Evolutionary conservation across 2,329 filamentous ascomycete genomes (phyloP).

Genomic region (Scytalidium lignicola): DNA sequence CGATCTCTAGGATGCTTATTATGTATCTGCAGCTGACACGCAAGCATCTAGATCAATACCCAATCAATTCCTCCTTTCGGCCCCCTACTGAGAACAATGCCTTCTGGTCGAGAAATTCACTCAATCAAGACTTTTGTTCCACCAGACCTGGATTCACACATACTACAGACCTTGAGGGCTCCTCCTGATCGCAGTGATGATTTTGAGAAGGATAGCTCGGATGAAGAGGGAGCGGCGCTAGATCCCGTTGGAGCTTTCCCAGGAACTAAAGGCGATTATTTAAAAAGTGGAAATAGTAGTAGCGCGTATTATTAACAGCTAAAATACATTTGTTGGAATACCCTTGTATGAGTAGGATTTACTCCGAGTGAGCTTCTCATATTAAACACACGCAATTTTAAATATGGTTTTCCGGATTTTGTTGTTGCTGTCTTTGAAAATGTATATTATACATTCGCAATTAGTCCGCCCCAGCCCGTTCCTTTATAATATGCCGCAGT

Average conservation of each 20-base stretch:
- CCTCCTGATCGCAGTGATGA: constrained; percentile 43
- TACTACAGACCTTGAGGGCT: constrained; percentile 57
- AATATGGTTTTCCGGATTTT: no score
- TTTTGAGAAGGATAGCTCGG: constrained; percentile 39
- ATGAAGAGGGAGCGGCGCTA: constrained; percentile 21
- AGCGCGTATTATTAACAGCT: constrained; percentile 18
- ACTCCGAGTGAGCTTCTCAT: no score
- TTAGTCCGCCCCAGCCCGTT: no score
- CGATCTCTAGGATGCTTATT: background rate
- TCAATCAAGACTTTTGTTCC: constrained; percentile 62
- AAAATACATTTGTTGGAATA: no score
- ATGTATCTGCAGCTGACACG: background rate
- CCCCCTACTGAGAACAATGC: constrained; percentile 71
- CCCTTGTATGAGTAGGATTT: no score
- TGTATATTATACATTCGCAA: no score
- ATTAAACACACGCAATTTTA: no score
- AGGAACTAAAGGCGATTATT: constrained; percentile 38
- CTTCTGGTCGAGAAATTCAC: constrained; percentile 84
- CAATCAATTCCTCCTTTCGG: constrained; percentile 69
- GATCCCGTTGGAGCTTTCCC: constrained; percentile 46
- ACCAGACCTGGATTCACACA: constrained; percentile 58
- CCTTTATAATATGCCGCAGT: no score
- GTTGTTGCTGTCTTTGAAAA: no score
- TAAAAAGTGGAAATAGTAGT: constrained; percentile 16
- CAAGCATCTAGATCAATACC: constrained; percentile 61